These are phyloP conservation scores for Collybia nuda DNA, from an alignment of 768 basidiomycete genomes.

Conservation along the genomic window DNA sequence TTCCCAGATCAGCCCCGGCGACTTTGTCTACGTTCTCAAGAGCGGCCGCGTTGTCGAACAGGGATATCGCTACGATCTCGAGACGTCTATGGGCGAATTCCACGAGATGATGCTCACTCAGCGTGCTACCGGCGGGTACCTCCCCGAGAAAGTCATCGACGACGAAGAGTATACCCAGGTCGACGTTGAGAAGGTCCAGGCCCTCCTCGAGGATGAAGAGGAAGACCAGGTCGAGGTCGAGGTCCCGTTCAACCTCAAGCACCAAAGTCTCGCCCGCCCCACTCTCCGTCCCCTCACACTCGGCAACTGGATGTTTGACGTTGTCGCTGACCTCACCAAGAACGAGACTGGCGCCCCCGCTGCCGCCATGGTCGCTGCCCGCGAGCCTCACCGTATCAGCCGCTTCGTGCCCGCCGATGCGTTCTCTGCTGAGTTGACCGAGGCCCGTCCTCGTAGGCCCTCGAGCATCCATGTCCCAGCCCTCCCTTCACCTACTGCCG, in stretches of 20 bases:
- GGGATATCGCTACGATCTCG: conserved; percentile 83
- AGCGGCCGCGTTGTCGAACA: conserved; percentile 81
- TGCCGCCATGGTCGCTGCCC: conserved; percentile 18
- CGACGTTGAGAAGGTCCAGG: conserved; percentile 46
- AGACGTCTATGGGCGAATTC: conserved; percentile 64
- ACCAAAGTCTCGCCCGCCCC: conserved; percentile 31
- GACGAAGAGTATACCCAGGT: conserved; percentile 30
- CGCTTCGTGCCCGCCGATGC: conserved; percentile 35
- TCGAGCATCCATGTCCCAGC: conserved; percentile 18
- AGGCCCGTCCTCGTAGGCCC: conserved; percentile 12
- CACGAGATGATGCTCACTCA: conserved; percentile 63
- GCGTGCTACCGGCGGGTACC: conserved; percentile 49
- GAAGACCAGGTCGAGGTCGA: conserved; percentile 27
- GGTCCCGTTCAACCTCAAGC: conserved; percentile 29
- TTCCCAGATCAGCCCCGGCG: conserved; percentile 67
- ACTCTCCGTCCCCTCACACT: conserved; percentile 57
- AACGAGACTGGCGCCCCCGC: conserved; percentile 7
- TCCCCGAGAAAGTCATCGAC: conserved; percentile 36
- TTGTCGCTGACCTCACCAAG: conserved; percentile 60
- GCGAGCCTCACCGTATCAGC: conserved; percentile 25
- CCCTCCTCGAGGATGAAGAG: conserved; percentile 47
- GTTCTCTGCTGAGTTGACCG: conserved; percentile 13
- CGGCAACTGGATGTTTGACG: conserved; percentile 87
- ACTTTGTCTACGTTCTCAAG: conserved; percentile 93
- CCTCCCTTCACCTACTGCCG: conserved; percentile 25